Evolutionary conservation across 2,329 filamentous ascomycete genomes (phyloP), one percentile per base, ranked within the genome.

Genomic region (Curvularia spicifera): DNA sequence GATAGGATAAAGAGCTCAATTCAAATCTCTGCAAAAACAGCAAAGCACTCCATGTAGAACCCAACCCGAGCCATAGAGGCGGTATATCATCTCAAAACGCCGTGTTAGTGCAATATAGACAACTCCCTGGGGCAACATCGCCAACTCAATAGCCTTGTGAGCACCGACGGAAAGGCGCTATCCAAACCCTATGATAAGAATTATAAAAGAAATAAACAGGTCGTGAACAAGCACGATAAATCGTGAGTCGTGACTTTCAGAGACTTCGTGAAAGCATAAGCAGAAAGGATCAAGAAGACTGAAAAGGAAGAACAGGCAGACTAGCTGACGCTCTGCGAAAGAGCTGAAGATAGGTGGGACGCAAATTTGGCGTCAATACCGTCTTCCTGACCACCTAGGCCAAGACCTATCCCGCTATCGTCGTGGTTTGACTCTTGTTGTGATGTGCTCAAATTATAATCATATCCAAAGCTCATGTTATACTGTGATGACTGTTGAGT

Each of bases 321-420:
- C 56, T 61, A 67, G 59, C 54, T 65, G 47, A 66, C 60, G 39
- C 68, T 65, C 50, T 69, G 70, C 10, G 69, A 56, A 18, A 70
- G 63, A 18, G 64, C 53, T 46, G 67, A 68, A 18, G 66, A 57
- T 45, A 70, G 66, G 44, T 71, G 69, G 10, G 65, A 58, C 26
- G 68, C 64, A 50, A 75, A 74, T 46, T 74, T 76, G 13, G 71
- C 67, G 20, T 76, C 73, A 35, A 75, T 70, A n/a, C 68, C 64
- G 31, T 77, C 74, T 35, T 76, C 73, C 5, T 75, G 65, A 18
- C 71, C 67, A 51, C 67, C 70, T 37, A 76, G 73, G 28, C 71
- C 73, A 55, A 74, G 68, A 48, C 67, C 70, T 33, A 76, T 75
- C 18, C 71, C 73, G 57, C 72, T 75, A 52, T 77, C 74, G 49